A percentile compares a stretch with the other conserved stretches of the same genome.
These are phyloP conservation scores for Sporodiniella umbellata DNA, from an alignment of 371 early-diverging fungal genomes.

Conservation along the genomic window DNA sequence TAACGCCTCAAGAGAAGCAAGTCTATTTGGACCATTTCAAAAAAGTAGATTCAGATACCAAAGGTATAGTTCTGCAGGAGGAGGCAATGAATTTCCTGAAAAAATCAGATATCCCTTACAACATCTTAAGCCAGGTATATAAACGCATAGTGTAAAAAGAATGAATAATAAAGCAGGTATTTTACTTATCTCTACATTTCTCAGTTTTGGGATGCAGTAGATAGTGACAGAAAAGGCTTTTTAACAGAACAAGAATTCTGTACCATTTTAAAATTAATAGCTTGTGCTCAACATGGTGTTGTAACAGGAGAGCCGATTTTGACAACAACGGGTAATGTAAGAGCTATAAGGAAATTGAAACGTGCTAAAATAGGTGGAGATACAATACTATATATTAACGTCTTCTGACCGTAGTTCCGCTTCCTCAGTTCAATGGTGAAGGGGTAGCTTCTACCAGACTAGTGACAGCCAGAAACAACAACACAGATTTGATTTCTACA, in stretches of 20 bases:
- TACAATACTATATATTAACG: not conserved
- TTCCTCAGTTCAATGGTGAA: conserved; percentile 55
- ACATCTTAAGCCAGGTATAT: conserved; percentile 69
- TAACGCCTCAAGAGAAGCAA: conserved; percentile 49
- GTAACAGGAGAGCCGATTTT: conserved; percentile 36
- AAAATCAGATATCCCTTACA: conserved; percentile 69
- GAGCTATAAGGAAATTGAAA: not conserved
- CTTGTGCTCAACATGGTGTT: conserved; percentile 77
- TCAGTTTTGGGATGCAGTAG: conserved; percentile 87
- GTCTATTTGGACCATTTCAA: conserved; percentile 66
- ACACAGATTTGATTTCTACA: conserved; percentile 29
- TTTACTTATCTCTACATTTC: too few relatives aligned
- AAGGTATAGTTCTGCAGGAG: conserved; percentile 69
- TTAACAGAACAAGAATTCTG: conserved; percentile 72
- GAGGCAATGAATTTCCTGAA: conserved; percentile 78
- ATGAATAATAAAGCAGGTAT: too few relatives aligned
- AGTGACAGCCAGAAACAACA: not conserved
- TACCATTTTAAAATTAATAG: conserved; percentile 83
- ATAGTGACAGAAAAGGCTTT: conserved; percentile 75
- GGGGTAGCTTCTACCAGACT: conserved; percentile 16
- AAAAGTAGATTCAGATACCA: conserved; percentile 63
- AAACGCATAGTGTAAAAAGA: too few relatives aligned
- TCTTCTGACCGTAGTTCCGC: conserved; percentile 21
- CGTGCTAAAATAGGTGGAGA: not conserved
- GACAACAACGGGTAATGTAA: conserved; percentile 36